Evolutionary conservation across 2,329 filamentous ascomycete genomes (phyloP).

Genomic region (Scedosporium minutisporum): DNA sequence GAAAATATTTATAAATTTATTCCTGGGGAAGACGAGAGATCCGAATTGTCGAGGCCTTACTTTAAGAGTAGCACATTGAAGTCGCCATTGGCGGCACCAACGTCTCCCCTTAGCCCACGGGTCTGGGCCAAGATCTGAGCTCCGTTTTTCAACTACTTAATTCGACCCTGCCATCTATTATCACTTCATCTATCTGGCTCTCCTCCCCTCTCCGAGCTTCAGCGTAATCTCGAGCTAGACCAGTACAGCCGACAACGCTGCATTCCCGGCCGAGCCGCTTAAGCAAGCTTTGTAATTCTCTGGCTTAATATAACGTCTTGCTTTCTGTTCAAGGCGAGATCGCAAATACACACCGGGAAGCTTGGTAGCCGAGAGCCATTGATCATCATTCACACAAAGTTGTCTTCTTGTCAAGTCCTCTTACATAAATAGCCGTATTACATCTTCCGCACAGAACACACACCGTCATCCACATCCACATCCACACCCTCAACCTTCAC

Average conservation of each 20-base stretch:
- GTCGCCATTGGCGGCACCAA: too few species aligned
- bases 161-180: too few species aligned
- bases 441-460: neutral
- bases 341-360: neutral
- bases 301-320: neutral
- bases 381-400: neutral
- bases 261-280: neutral
- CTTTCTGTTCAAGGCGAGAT: neutral
- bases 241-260: neutral
- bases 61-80: too few species aligned
- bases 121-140: too few species aligned
- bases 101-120: too few species aligned
- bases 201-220: neutral
- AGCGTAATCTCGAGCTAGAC: neutral
- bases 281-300: neutral
- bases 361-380: neutral
- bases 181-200: too few species aligned
- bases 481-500: neutral
- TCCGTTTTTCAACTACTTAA: too few species aligned
- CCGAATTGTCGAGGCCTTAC: too few species aligned
- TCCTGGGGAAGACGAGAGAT: too few species aligned
- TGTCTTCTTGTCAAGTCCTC: too few species aligned
- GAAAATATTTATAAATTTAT: too few species aligned
- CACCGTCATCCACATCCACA: neutral
- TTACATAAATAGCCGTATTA: neutral